Evolutionary conservation across 2,329 filamentous ascomycete genomes (phyloP).

Genomic region (Pseudocercospora vitis): DNA sequence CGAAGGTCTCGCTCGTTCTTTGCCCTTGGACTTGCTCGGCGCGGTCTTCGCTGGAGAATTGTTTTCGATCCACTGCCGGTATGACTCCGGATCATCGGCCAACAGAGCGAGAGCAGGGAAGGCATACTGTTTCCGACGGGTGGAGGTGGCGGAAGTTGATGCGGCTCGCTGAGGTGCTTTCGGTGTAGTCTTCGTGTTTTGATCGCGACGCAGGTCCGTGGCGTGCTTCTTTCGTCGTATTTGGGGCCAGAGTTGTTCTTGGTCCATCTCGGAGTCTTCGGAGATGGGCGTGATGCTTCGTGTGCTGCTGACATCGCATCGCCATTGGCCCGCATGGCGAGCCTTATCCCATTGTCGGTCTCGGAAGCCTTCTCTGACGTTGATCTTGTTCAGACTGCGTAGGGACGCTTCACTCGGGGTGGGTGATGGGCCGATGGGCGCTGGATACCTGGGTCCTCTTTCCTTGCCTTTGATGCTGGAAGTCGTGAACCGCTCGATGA

Average conservation of each 20-base stretch:
- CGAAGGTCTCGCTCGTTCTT: not conserved
- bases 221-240: constrained; percentile 3
- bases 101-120: not conserved
- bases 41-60: not conserved
- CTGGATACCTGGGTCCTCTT: too few relatives aligned
- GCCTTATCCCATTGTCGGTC: constrained; percentile 6
- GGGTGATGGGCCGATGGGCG: not conserved
- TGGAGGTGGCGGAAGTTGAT: not conserved
- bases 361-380: constrained; percentile 7
- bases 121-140: not conserved
- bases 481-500: not conserved
- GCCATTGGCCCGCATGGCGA: not conserved
- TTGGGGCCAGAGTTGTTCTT: not conserved
- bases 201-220: not conserved
- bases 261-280: not conserved
- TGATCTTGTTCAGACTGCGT: not conserved
- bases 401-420: constrained; percentile 1
- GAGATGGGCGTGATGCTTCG: constrained; percentile 4
- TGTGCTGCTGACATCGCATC: not conserved
- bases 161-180: not conserved
- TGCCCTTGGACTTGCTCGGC: not conserved
- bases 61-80: not conserved
- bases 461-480: not conserved
- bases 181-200: not conserved
- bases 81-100: not conserved